Evolutionary conservation across 2,329 filamentous ascomycete genomes (phyloP), one percentile per base, ranked within the genome.

Genomic region (Drechslerella dactyloides): DNA sequence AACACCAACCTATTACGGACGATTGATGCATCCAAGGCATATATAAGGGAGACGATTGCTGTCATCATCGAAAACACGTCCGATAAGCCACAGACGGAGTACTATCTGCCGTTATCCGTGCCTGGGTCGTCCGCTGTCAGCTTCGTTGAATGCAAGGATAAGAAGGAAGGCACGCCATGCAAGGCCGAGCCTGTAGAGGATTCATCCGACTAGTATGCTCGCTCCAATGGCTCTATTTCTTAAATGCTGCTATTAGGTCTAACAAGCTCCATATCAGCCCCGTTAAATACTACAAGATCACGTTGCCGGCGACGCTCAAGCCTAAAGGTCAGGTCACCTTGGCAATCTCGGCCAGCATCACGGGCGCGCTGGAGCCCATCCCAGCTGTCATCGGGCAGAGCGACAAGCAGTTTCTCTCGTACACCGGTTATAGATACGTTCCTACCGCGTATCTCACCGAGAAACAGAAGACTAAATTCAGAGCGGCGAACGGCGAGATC

Each of bases 401-500:
- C 51, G 91, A 92, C 57, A 87, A 89, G 79, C 94, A 99, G 81
- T 97, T 89, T 81, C 87, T 99, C 59, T 84, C 86, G 64, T 92
- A 96, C 83, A 84, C 87, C 63, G 96, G 96, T 83, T 93, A 90
- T 73, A 90, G 90, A 75, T 96, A 96, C 81, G 85, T 84, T 52
- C 89, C 88, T 15, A 96, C 91, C 8, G 88, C 89, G 73, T 99
- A 99, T 82, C 82, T 85, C 17, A 97, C 92, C 13, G 80, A 86
- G 77, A 96, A 96, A 82, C 94, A 99, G 80, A 97, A 97, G 86
- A 97, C 94, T 42, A 96, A 97, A 81, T 81, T 99, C 81, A 97
- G 97, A 83, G 88, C 96, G 76, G 85, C 90, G 53, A 89, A 86
- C 61, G 82, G 85, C 74, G 88, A 90, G 76, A 85, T 96, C 27